Evolutionary conservation across 352 stramenopile species (phyloP), one percentile per base, ranked within the genome.

Genomic region (Globisporangium echinulatum): DNA sequence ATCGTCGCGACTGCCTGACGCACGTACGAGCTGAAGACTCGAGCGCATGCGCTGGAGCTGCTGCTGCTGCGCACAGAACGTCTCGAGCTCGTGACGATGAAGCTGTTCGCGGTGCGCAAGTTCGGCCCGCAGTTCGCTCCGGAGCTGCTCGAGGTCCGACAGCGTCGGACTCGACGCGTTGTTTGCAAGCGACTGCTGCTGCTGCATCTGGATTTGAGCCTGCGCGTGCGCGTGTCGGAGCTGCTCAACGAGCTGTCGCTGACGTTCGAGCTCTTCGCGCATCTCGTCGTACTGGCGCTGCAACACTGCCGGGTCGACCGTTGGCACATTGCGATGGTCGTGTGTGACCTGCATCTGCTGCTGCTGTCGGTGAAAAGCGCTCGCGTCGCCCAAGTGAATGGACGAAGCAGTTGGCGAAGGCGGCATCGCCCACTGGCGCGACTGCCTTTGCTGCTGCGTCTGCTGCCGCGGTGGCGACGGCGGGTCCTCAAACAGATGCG

Each of bases 271-370:
- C 53, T 88, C 78, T 39, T 76, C 63, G 4, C 67, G 68, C 58
- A 88, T 79, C 51, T 82, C 69, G 44, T 85, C 65, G 51, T 88
- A 88, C 61, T 86, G 74, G 1, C 67, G 72, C 33, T 75, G 60
- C 25, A 88, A 61, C 19, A 52, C 25, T 0, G 42, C 52, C 2
- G 60, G 44, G 25, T 78, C 67, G 5, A 74, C 36, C 14, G 48
- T 42, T 38, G 55, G 54, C n/a, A 44, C 1, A 17, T 15, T 14
- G 38, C n/a, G 13, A 33, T 7, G 13, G 40, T 19, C 15, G 43
- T 25, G 11, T 7, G 5, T 48, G 11, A 5, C 43, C 43, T 17
- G 43, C 43, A 11, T 48, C 43, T n/a, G 11, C n/a, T 48, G 43
- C 17, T 48, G 43, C 11, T 48, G 43, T 25, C 25, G 25, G 25